Conservation (phyloP, 2,329 filamentous ascomycete species). For the Harringtonia aguacate region DNA sequence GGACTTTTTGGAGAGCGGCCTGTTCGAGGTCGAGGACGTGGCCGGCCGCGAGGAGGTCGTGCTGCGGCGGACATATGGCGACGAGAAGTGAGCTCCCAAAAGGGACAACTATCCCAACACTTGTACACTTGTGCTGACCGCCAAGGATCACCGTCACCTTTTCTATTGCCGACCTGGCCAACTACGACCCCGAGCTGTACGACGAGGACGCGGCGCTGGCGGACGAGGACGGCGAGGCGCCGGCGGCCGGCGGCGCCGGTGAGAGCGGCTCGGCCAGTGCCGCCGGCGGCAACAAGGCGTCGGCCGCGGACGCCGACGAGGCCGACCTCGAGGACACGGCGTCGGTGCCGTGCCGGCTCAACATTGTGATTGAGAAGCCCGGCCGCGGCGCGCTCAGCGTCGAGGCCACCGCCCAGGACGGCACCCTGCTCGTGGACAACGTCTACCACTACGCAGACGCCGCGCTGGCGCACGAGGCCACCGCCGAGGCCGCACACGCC, state of each 20-base stretch:
- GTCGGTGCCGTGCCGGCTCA: slow-evolving; percentile 70
- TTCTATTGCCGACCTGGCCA: slow-evolving; percentile 72
- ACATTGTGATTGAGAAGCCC: slow-evolving; percentile 81
- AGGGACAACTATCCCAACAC: slow-evolving; percentile 6
- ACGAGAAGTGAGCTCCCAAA: slow-evolving; percentile 61
- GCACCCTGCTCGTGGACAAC: slow-evolving; percentile 79
- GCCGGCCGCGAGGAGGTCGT: slow-evolving; percentile 81
- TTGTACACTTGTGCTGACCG: not conserved
- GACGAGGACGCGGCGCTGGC: slow-evolving; percentile 43
- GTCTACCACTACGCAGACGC: slow-evolving; percentile 77
- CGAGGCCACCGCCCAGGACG: slow-evolving; percentile 77
- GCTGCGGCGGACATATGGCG: slow-evolving; percentile 70
- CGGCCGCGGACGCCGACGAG: slow-evolving; percentile 34
- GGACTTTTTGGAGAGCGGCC: slow-evolving; percentile 78
- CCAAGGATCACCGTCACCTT: slow-evolving; percentile 58
- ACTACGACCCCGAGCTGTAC: slow-evolving; percentile 48
- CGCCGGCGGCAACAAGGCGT: slow-evolving; percentile 39
- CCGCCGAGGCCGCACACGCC: slow-evolving; percentile 65
- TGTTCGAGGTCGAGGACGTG: slow-evolving; percentile 73
- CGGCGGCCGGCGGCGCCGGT: slow-evolving; percentile 27
- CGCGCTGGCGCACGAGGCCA: slow-evolving; percentile 64
- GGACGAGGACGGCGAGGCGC: slow-evolving; percentile 38
- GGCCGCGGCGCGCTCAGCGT: slow-evolving; percentile 77
- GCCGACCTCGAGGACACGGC: slow-evolving; percentile 41
- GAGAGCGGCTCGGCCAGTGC: slow-evolving; percentile 45